A percentile compares a stretch with the other conserved stretches of the same genome.
Conservation (phyloP, 2,329 filamentous ascomycete genomes). For the Verticillium alfalfae region DNA sequence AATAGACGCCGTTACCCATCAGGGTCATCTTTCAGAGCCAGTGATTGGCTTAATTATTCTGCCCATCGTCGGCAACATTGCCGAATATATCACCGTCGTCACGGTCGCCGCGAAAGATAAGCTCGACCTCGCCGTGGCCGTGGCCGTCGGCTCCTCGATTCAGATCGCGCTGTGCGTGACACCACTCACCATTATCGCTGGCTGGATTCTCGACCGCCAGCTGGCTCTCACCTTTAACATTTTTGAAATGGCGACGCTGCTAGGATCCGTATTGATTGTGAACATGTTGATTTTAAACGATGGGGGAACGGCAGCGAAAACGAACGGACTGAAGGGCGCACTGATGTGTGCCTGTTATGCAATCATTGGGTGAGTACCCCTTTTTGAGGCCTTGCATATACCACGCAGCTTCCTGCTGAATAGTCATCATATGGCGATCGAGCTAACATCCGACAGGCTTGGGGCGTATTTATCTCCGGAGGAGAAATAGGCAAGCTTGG, state of each 20-base stretch:
- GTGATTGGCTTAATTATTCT: conserved; percentile 58
- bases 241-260: conserved; percentile 70
- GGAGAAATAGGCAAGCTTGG: neutral
- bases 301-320: conserved; percentile 57
- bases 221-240: conserved; percentile 67
- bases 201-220: conserved; percentile 49
- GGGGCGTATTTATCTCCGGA: conserved; percentile 6
- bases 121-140: conserved; percentile 56
- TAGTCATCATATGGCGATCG: neutral
- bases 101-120: conserved; percentile 55
- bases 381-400: too few species aligned
- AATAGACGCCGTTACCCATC: conserved; percentile 49
- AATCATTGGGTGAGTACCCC: conserved; percentile 35
- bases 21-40: conserved; percentile 44
- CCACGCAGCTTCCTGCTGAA: too few species aligned
- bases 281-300: conserved; percentile 73
- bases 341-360: conserved; percentile 48
- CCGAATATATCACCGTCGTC: conserved; percentile 58
- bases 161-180: conserved; percentile 59
- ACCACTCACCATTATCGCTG: conserved; percentile 53
- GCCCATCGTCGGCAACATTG: conserved; percentile 57
- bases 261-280: conserved; percentile 65
- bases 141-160: conserved; percentile 54
- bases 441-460: neutral
- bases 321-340: conserved; percentile 47